Evolutionary conservation across 2,329 filamentous ascomycete genomes (phyloP), one percentile per base, ranked within the genome.

Genomic region (Scopulariopsis brevicaulis): DNA sequence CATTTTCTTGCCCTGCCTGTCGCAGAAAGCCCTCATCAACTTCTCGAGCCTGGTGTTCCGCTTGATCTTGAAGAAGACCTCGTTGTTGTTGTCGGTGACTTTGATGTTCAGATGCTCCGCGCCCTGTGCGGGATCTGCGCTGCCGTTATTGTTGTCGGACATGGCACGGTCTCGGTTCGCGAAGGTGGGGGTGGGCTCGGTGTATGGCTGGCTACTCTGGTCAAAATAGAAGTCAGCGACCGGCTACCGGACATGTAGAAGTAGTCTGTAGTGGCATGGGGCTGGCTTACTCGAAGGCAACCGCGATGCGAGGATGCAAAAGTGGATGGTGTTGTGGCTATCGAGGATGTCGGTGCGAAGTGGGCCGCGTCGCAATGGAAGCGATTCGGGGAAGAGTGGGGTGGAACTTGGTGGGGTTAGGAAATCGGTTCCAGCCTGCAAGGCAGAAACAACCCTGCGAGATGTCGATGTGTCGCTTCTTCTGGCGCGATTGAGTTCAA

Each of bases 31-130:
- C 61, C 90, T 87, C 94, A 99, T 99, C 58, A 99, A 80, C 79
- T 99, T 99, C 76, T 96, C 94, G 1, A 99, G 83, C 71, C 91
- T 89, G 1, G 94, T 99, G 24, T 87, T 91, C 43, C 92, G 84
- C 86, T 99, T 99, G 77, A 99, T 99, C 80, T 99, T 99, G 80
- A 99, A 99, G 74, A 97, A 99, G 66, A 99, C 93, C 71, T 99
- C 94, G 71, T 99, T 99, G 77, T 96, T 96, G 77, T 96, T 96
- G 67, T 99, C 94, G 0, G 94, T 97, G 15, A 99, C 94, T 73
- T 99, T 99, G 77, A 99, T 97, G 76, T 99, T 99, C 5, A 99
- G 79, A 73, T 99, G 94, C 75, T 97, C 93, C 34, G 77, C 77
- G 58, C 77, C 75, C 25, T 77, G 75, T 56, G 74, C 68, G 34